Base-by-base conservation (phyloP, 306 rosid species). In the Psophocarpus tetragonolobus region DNA sequence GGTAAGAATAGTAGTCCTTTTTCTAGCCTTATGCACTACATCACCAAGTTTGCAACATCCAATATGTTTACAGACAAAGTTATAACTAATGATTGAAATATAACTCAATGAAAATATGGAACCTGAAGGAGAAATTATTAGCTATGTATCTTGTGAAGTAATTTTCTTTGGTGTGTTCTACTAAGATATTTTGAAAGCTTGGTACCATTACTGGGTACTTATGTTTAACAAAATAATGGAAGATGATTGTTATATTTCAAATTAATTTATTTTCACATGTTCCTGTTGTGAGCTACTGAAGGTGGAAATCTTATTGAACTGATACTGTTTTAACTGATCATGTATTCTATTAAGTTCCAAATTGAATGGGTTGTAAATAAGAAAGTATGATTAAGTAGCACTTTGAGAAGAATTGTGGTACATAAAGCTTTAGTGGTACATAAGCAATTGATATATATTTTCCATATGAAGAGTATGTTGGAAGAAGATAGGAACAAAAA, bases 1-100 rank as follows among this genome's bases (percentile, higher is more conserved):
- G 97, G 99, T 95, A 84, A 83, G 87, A 73, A 42, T 36, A 51
- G 32, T 57, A 24, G 48, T 69, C 74, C 72, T 48, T 53, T 58
- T 44, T 6, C 11, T 58, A 33, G 4, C 4, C 51, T 79, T 75
- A n/a, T n/a, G n/a, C n/a, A n/a, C n/a, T n/a, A n/a, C n/a, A n/a
- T n/a, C n/a, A n/a, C n/a, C n/a, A n/a, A n/a, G n/a, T n/a, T n/a
- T n/a, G n/a, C n/a, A n/a, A n/a, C n/a, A n/a, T n/a, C n/a, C n/a
- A n/a, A n/a, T n/a, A n/a, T n/a, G n/a, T n/a, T n/a, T n/a, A n/a
- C n/a, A n/a, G n/a, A n/a, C n/a, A n/a, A n/a, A n/a, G n/a, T n/a
- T n/a, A n/a, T n/a, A n/a, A n/a, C n/a, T n/a, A n/a, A n/a, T n/a
- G n/a, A n/a, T n/a, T n/a, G n/a, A n/a, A n/a, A n/a, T n/a, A n/a